phyloP scores from a whole-genome alignment of 352 stramenopile genomes.

The Phytophthora meadii region DNA sequence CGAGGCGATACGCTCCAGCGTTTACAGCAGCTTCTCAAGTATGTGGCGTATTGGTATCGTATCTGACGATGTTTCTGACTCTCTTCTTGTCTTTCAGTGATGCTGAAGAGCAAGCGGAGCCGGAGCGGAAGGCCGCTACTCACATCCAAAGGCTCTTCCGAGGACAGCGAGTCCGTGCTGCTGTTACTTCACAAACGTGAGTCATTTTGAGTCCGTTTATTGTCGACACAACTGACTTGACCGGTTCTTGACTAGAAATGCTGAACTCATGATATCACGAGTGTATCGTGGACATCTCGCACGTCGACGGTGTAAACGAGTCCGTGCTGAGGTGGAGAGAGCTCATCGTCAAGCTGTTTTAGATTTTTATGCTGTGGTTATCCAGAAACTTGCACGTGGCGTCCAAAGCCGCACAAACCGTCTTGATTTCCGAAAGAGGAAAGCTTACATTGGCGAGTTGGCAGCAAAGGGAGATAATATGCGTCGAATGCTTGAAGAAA shows the following conservation, averaged over 20 bases:
- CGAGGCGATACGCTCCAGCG: conserved; percentile 51
- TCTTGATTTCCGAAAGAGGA: conserved; percentile 68
- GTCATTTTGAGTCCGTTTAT: not conserved
- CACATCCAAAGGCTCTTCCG: conserved; percentile 72
- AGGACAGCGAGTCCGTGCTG: conserved; percentile 58
- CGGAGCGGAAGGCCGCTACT: conserved; percentile 48
- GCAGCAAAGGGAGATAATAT: conserved; percentile 57
- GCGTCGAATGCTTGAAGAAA: conserved; percentile 50
- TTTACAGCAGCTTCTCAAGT: conserved; percentile 63
- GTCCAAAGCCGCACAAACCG: conserved; percentile 51
- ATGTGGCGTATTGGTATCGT: conserved; percentile 9
- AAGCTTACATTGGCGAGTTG: conserved; percentile 62
- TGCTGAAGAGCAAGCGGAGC: conserved; percentile 45
- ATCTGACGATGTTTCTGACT: conserved; percentile 10
- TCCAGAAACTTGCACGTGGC: conserved; percentile 66
- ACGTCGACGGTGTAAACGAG: conserved; percentile 32
- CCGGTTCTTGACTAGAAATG: conserved; percentile 37
- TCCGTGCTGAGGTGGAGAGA: conserved; percentile 24
- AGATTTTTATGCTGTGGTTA: conserved; percentile 55
- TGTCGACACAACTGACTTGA: not conserved
- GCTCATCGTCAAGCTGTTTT: conserved; percentile 43
- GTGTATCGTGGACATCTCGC: conserved; percentile 69
- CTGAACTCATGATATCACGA: conserved; percentile 59
- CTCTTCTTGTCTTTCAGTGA: conserved; percentile 38
- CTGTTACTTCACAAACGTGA: conserved; percentile 46